phyloP scores from a whole-genome alignment of 2,329 filamentous ascomycete genomes.

The Aaosphaeria pasadenensis region DNA sequence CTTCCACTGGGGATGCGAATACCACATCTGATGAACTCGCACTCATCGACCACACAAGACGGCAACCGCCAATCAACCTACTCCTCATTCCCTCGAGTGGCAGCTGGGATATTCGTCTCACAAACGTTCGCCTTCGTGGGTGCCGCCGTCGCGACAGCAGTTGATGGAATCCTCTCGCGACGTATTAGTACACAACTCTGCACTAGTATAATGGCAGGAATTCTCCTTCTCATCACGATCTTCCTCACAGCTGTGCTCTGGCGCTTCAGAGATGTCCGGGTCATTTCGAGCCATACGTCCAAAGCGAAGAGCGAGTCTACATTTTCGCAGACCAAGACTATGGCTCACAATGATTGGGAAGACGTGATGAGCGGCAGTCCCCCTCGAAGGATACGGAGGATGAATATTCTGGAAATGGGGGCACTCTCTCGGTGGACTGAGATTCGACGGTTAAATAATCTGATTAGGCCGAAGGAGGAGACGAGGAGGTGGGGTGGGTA shows the following conservation, averaged over 20 bases:
- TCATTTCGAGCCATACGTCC: conserved; percentile 60
- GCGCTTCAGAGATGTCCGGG: conserved; percentile 65
- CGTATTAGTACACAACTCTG: conserved; percentile 64
- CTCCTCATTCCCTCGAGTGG: conserved; percentile 71
- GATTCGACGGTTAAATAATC: conserved; percentile 54
- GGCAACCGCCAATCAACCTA: conserved; percentile 62
- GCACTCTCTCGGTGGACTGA: conserved; percentile 69
- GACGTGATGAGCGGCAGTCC: conserved; percentile 71
- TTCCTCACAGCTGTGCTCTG: conserved; percentile 61
- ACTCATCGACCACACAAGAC: conserved; percentile 37
- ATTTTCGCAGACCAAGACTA: conserved; percentile 41
- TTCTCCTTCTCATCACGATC: conserved; percentile 63
- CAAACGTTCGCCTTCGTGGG: conserved; percentile 68
- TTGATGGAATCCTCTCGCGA: conserved; percentile 66
- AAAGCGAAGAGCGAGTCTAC: conserved; percentile 28
- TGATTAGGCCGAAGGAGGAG: conserved; percentile 19
- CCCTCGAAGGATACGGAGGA: conserved; percentile 63
- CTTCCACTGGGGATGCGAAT: conserved; percentile 68
- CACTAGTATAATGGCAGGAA: conserved; percentile 65
- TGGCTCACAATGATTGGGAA: conserved; percentile 56
- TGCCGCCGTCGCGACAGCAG: conserved; percentile 64
- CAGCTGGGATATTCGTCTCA: conserved; percentile 67
- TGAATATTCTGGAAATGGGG: conserved; percentile 71
- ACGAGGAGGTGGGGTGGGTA: neutral
- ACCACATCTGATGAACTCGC: conserved; percentile 44